A percentile compares a stretch with the other conserved stretches of the same genome.
Evolutionary conservation across 2,329 filamentous ascomycete genomes (phyloP).

Genomic region (Ophiocordyceps polyrhachis-furcata): DNA sequence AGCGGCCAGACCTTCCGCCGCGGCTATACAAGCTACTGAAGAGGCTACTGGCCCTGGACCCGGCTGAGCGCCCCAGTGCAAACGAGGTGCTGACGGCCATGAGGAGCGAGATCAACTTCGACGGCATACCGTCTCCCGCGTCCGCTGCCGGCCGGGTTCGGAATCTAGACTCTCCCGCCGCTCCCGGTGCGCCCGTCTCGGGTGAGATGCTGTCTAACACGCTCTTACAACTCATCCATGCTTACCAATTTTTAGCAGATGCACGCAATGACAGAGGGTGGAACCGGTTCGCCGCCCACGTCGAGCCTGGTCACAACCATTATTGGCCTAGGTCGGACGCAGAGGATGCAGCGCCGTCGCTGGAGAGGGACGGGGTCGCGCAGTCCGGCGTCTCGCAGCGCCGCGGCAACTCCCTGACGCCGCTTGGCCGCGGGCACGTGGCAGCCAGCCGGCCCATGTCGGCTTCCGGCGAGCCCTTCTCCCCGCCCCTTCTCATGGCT

Average conservation of each 20-base stretch:
- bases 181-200: conserved; percentile 27
- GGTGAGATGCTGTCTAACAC: conserved; percentile 12
- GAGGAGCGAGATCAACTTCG: conserved; percentile 41
- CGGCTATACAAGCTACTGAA: conserved; percentile 75
- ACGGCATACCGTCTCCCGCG: conserved; percentile 21
- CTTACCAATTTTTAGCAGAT: conserved; percentile 11
- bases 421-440: not conserved
- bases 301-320: not conserved
- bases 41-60: conserved; percentile 59
- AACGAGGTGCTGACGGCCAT: conserved; percentile 69
- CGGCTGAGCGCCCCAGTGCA: conserved; percentile 60
- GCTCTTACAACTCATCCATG: not conserved
- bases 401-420: not conserved
- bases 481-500: conserved; percentile 24
- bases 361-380: not conserved
- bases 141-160: conserved; percentile 30
- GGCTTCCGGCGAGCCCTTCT: not conserved
- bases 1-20: conserved; percentile 66
- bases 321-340: not conserved
- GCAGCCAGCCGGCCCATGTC: not conserved
- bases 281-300: conserved; percentile 3
- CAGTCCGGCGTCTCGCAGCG: not conserved
- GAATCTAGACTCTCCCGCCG: conserved; percentile 33
- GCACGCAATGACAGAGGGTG: conserved; percentile 12
- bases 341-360: not conserved